Evolutionary conservation across 495 filamentous ascomycete genomes (phyloP).

Genomic region (Aspergillus affinis): DNA sequence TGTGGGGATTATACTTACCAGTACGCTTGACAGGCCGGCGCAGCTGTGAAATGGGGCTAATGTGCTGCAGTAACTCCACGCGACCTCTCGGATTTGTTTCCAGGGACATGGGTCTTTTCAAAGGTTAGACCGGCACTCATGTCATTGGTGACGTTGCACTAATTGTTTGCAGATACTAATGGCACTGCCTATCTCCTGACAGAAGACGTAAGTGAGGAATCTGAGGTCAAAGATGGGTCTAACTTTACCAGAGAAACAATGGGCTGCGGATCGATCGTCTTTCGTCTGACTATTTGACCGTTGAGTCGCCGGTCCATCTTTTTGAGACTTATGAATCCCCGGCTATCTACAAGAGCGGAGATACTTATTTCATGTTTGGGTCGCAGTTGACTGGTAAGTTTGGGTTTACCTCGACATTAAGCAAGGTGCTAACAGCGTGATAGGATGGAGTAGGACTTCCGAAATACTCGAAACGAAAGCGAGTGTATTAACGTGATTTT

Average conservation of each 20-base stretch:
- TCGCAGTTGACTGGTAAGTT: slow-evolving; percentile 44
- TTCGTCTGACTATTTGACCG: slow-evolving; percentile 18
- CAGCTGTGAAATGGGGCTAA: neutral
- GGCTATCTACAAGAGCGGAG: slow-evolving; percentile 51
- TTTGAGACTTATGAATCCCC: slow-evolving; percentile 48
- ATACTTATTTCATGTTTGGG: slow-evolving; percentile 53
- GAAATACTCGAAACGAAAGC: neutral
- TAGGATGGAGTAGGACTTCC: slow-evolving; percentile 14
- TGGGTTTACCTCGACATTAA: neutral
- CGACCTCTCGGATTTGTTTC: slow-evolving; percentile 53
- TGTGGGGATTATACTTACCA: slow-evolving; percentile 54
- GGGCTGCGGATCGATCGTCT: slow-evolving; percentile 16
- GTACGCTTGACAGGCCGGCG: neutral
- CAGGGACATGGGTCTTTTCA: slow-evolving; percentile 63
- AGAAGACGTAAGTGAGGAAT: slow-evolving; percentile 50
- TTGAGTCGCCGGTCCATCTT: slow-evolving; percentile 36
- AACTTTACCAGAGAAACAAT: slow-evolving; percentile 9
- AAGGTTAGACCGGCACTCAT: slow-evolving; percentile 33
- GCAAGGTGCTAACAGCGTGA: neutral
- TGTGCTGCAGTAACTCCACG: slow-evolving; percentile 8
- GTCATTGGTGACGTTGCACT: no score
- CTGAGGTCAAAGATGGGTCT: neutral
- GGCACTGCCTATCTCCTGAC: slow-evolving; percentile 61
- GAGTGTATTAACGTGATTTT: neutral
- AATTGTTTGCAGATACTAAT: slow-evolving; percentile 28